Evolutionary conservation across 331 rosid genomes (phyloP).

Genomic region (Malus hybrid): DNA sequence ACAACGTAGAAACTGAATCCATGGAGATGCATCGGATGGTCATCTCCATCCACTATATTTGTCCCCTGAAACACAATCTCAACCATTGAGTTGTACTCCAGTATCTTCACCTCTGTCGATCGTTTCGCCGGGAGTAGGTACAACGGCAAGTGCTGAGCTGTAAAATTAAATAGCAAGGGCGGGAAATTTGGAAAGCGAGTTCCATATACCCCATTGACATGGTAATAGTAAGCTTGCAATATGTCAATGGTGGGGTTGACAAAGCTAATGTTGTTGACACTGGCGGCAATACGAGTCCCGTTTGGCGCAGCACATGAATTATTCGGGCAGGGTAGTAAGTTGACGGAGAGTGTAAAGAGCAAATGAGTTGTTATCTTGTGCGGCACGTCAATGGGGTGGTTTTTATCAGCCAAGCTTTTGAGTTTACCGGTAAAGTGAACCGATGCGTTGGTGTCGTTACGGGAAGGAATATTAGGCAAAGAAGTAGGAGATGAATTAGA

Average conservation of each 20-base stretch:
- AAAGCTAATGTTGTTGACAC: conserved; percentile 46
- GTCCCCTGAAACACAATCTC: conserved; percentile 58
- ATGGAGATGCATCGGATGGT: conserved; percentile 61
- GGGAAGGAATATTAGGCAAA: conserved; percentile 31
- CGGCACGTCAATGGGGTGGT: conserved; percentile 22
- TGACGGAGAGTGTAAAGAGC: conserved; percentile 23
- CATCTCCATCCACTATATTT: conserved; percentile 27
- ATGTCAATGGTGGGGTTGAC: conserved; percentile 17
- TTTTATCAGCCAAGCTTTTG: conserved; percentile 21
- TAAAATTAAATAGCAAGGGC: conserved; percentile 30
- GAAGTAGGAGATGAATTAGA: conserved; percentile 6
- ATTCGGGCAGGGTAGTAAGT: conserved; percentile 19
- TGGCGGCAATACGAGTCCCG: conserved; percentile 20
- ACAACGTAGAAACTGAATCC: conserved; percentile 44
- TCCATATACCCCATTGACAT: conserved; percentile 15
- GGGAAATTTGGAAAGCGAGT: conserved; percentile 34
- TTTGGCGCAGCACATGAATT: conserved; percentile 29
- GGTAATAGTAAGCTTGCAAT: conserved; percentile 40
- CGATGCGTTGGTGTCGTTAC: conserved; percentile 27
- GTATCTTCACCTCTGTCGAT: conserved; percentile 37
- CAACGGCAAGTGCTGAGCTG: conserved; percentile 20
- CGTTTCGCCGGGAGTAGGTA: conserved; percentile 10
- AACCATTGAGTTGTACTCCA: conserved; percentile 29
- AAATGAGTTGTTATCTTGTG: conserved; percentile 13
- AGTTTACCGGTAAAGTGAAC: conserved; percentile 23